Base-by-base conservation (phyloP, 2,329 filamentous ascomycete genomes). In the Graphium sp. region DNA sequence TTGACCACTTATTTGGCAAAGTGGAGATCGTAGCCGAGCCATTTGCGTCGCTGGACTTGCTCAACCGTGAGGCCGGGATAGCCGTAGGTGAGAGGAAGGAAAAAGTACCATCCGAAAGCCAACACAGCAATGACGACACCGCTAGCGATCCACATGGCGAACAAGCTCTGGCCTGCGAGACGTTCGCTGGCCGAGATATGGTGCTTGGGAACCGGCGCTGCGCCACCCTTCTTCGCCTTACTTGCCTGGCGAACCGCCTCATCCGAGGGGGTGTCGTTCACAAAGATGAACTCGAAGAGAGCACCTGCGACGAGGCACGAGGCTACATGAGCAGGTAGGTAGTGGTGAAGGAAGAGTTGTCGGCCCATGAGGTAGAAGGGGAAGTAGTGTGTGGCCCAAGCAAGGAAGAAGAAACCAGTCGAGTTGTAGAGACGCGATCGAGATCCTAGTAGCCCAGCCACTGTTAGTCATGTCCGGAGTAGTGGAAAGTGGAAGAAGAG, bases 341-440 rank as follows among this genome's bases (percentile, higher is more conserved):
- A 98, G 55, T 98, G 89, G 53, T 98, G 89, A 41, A 98, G 56
- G 73, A 98, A 98, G 38, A 94, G 74, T 52, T 98, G 87, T 42
- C 87, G 84, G 32, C 87, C 87, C 87, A 98, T 98, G 37, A 94
- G 72, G 59, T 74, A 98, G 63, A 98, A 98, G 29, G 87, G 87
- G 52, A 93, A 73, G 61, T 94, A 98, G 52, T 98, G 89, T 3
- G 84, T 87, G 10, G 82, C 84, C 89, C 89, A 98, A 32, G 84
- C 83, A 32, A 98, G 70, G 72, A 94, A 95, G 62, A 98, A 91
- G 69, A 98, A 98, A 15, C 89, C 89, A 1, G 89, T 95, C 31
- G 84, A 94, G 64, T 95, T 95, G 59, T 98, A 98, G 28, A 98
- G 67, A 37, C 85, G 84, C 15, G 81, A 85, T 39, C 89, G 85